These are phyloP conservation scores for Epicoccum nigrum DNA, from an alignment of 2,329 filamentous ascomycete genomes.

Conservation along the genomic window DNA sequence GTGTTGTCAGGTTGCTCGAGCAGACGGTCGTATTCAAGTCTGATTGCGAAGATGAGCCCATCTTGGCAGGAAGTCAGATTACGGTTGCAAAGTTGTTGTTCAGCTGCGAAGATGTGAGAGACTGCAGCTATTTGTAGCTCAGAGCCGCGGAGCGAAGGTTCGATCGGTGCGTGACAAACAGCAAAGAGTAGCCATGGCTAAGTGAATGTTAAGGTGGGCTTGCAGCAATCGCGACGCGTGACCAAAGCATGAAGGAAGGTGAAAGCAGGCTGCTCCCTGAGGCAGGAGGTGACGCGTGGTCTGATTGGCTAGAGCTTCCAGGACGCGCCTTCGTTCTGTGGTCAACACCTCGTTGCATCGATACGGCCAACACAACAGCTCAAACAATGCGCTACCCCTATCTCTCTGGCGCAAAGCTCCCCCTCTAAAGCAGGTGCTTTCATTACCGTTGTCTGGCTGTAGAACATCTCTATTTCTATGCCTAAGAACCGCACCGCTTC, in stretches of 20 bases:
- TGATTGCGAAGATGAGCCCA: background rate
- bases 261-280: too few species aligned
- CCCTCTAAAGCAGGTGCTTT: background rate
- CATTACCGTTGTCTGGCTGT: background rate
- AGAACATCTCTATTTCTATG: background rate
- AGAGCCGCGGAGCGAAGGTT: background rate
- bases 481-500: background rate
- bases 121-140: background rate
- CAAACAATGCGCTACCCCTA: constrained; percentile 16
- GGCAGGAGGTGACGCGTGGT: background rate
- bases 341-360: background rate
- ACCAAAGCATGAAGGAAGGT: background rate
- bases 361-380: constrained; percentile 23
- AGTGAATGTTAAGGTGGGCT: too few species aligned
- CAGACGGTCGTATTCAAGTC: background rate
- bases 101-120: too few species aligned
- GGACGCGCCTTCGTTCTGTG: constrained; percentile 1
- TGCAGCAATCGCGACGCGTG: background rate
- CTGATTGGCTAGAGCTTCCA: constrained; percentile 11
- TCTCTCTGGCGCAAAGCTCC: constrained; percentile 4
- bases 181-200: constrained; percentile 3
- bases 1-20: background rate
- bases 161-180: background rate
- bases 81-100: background rate
- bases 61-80: background rate